Conservation (phyloP, 208 protist species). For the Leishmania mexicana region DNA sequence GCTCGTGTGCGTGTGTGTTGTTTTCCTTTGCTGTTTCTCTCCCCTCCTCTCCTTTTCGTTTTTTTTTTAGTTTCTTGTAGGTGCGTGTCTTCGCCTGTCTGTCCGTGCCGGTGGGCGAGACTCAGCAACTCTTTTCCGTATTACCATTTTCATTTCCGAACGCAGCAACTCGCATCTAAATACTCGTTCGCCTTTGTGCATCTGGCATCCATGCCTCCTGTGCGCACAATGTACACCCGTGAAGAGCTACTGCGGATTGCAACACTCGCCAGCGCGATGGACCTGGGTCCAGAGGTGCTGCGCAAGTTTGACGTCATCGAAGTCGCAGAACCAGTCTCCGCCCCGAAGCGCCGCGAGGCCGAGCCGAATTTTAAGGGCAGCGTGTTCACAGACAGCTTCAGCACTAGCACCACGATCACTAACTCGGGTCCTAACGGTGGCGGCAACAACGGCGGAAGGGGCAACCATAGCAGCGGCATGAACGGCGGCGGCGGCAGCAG, state of each 20-base stretch:
- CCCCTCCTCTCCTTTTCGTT: not conserved
- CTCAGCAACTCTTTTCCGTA: not conserved
- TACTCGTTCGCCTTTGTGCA: not conserved
- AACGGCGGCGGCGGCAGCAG: constrained; percentile 13
- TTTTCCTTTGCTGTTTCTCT: not conserved
- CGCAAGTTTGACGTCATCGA: constrained; percentile 80
- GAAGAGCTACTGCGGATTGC: constrained; percentile 63
- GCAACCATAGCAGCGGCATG: constrained; percentile 12
- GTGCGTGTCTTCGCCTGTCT: not conserved
- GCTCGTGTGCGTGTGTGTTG: not conserved
- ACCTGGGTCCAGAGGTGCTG: constrained; percentile 37
- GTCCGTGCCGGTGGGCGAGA: not conserved
- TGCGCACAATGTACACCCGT: constrained; percentile 55
- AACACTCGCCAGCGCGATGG: constrained; percentile 27
- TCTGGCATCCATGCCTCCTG: constrained; percentile 16
- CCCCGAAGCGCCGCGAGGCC: constrained; percentile 31
- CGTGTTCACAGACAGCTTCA: constrained; percentile 9
- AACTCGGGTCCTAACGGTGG: not conserved
- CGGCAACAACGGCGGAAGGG: not conserved
- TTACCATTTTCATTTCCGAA: not conserved
- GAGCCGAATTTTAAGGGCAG: constrained; percentile 22
- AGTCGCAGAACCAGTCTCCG: constrained; percentile 33
- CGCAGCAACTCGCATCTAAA: not conserved
- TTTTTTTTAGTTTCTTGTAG: not conserved
- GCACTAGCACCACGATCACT: constrained; percentile 1